phyloP scores from a whole-genome alignment of 176 grass and related monocot species.

The Phyllostachys edulis region DNA sequence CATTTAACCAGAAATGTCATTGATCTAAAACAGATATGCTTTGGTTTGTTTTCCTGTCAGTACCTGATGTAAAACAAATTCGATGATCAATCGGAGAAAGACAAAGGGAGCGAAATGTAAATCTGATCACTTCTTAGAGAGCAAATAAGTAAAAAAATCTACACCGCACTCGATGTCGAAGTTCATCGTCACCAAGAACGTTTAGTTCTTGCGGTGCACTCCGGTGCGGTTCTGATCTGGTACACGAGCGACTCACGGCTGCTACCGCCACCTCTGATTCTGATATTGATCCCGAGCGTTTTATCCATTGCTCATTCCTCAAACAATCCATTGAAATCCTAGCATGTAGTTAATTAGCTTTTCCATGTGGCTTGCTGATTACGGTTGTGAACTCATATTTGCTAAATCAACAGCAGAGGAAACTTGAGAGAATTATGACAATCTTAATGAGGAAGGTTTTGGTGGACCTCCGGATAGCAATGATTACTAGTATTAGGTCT shows the following conservation, averaged over 20 bases:
- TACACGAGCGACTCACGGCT: constrained; percentile 63
- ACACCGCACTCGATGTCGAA: neutral
- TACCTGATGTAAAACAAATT: neutral
- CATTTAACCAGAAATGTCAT: neutral
- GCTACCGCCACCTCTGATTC: neutral
- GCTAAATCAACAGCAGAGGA: no score
- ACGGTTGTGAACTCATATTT: no score
- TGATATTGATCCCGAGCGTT: neutral
- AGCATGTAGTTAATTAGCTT: no score
- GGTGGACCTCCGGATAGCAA: no score
- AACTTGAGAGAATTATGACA: no score
- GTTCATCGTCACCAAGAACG: constrained; percentile 22
- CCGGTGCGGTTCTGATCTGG: constrained; percentile 36
- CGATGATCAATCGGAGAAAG: no score
- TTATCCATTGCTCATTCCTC: no score
- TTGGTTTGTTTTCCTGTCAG: no score
- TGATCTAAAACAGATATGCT: neutral
- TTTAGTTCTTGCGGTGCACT: neutral
- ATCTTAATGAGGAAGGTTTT: no score
- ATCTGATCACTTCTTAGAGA: neutral
- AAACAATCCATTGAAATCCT: no score
- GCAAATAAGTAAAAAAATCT: neutral
- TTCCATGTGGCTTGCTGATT: no score
- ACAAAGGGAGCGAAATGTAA: neutral
- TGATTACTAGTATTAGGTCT: no score